Evolutionary conservation across 805 yeast genomes (phyloP).

Genomic region (Myxozyma mucilagina): DNA sequence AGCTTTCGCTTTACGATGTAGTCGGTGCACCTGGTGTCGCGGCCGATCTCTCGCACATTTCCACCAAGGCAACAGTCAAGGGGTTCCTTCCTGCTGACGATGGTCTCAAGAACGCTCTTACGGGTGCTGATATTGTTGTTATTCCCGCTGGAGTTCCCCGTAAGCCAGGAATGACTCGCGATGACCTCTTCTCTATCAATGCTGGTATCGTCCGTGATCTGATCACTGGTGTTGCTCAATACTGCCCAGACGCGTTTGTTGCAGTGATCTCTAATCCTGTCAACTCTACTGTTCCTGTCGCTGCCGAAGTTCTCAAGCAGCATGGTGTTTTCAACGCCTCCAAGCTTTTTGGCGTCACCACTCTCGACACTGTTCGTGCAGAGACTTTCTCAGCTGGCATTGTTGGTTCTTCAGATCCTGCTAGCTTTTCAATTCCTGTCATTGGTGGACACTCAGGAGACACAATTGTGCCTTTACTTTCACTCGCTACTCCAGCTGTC

Average conservation of each 20-base stretch:
- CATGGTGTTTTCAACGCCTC: conserved; percentile 67
- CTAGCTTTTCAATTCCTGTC: conserved; percentile 62
- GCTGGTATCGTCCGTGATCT: conserved; percentile 76
- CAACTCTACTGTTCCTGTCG: conserved; percentile 88
- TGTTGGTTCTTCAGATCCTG: conserved; percentile 47
- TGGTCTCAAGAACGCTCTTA: conserved; percentile 67
- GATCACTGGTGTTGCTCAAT: conserved; percentile 70
- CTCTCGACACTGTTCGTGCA: conserved; percentile 84
- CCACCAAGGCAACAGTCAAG: conserved; percentile 61
- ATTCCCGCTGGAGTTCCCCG: conserved; percentile 93
- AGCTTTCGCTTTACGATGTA: conserved; percentile 79
- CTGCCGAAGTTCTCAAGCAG: conserved; percentile 73
- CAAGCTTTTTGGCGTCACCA: conserved; percentile 83
- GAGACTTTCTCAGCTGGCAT: conserved; percentile 72
- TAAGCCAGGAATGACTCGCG: conserved; percentile 94
- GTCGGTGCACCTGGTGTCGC: conserved; percentile 85
- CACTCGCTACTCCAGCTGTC: conserved; percentile 44
- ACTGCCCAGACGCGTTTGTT: conserved; percentile 72
- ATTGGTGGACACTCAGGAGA: conserved; percentile 96
- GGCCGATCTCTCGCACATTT: conserved; percentile 82
- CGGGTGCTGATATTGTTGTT: conserved; percentile 79
- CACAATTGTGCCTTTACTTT: conserved; percentile 84
- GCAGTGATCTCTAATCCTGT: conserved; percentile 91
- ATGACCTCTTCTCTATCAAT: conserved; percentile 80
- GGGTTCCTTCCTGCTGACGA: conserved; percentile 64